phyloP scores from a whole-genome alignment of 768 basidiomycete species.

The Coprinopsis sp. region DNA sequence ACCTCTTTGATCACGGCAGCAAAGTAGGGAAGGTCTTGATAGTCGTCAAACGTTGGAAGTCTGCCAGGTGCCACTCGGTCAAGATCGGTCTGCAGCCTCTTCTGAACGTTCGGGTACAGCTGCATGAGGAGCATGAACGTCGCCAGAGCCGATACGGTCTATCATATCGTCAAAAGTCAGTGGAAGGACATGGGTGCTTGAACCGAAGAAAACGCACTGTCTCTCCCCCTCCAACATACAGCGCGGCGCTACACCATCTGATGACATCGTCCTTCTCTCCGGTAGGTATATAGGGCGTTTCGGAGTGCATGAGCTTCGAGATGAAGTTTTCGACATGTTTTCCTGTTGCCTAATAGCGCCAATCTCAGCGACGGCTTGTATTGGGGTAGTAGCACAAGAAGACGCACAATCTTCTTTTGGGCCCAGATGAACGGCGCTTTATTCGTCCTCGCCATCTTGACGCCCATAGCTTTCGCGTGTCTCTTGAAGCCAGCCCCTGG shows the following conservation, averaged over 20 bases:
- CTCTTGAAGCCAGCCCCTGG: conserved; percentile 40
- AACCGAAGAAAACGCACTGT: conserved; percentile 24
- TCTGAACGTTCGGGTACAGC: conserved; percentile 33
- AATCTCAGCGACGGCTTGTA: neutral
- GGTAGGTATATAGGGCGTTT: conserved; percentile 18
- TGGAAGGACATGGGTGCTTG: neutral
- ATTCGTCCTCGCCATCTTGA: conserved; percentile 18
- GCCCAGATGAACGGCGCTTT: conserved; percentile 28
- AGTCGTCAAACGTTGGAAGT: conserved; percentile 32
- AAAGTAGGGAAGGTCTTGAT: conserved; percentile 29
- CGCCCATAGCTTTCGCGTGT: conserved; percentile 15
- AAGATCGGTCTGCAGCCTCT: conserved; percentile 35
- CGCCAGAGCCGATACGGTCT: conserved; percentile 32
- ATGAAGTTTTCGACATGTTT: conserved; percentile 27
- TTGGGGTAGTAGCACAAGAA: neutral
- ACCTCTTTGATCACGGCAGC: conserved; percentile 35
- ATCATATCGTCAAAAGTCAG: neutral
- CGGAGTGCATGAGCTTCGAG: conserved; percentile 25
- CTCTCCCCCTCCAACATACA: conserved; percentile 36
- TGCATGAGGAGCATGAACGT: conserved; percentile 38
- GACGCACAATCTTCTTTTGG: conserved; percentile 25
- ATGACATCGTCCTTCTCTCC: conserved; percentile 23
- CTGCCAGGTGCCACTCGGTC: conserved; percentile 29
- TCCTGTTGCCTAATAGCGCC: conserved; percentile 17
- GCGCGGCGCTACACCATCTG: conserved; percentile 24